Percentiles rank a stretch among this genome's conserved stretches.
phyloP scores from a whole-genome alignment of 352 stramenopile species.

The Phytophthora hybrid region DNA sequence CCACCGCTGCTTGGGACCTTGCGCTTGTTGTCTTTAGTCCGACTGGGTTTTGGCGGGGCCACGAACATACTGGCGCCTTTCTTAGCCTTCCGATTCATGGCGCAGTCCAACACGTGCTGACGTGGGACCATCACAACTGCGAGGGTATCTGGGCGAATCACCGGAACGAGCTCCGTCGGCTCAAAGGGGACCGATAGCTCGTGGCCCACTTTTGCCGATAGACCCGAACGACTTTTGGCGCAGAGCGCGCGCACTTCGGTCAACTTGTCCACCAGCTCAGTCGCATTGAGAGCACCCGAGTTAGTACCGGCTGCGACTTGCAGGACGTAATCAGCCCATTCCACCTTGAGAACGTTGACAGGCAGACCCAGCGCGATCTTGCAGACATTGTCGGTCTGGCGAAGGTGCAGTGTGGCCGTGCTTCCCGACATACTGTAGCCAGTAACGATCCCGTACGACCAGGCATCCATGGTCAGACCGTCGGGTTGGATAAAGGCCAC shows the following conservation, averaged over 20 bases:
- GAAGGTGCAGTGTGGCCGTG: neutral
- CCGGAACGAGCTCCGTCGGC: neutral
- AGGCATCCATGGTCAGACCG: conserved; percentile 1
- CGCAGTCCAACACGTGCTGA: conserved; percentile 10
- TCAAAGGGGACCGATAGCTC: neutral
- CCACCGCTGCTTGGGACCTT: too few relatives aligned
- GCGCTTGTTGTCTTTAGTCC: too few relatives aligned
- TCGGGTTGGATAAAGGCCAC: conserved; percentile 13
- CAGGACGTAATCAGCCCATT: conserved; percentile 12
- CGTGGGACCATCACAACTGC: conserved; percentile 1
- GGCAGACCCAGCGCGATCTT: neutral
- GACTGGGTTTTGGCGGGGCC: too few relatives aligned
- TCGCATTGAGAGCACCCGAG: neutral
- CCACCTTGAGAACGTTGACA: conserved; percentile 1
- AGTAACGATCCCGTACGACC: conserved; percentile 11
- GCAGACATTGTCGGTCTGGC: too few relatives aligned
- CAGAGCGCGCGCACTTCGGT: neutral
- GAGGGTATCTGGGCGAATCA: conserved; percentile 9
- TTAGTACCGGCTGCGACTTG: neutral
- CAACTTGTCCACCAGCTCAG: neutral
- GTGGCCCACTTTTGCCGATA: neutral
- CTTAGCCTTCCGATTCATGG: neutral
- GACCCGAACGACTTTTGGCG: neutral
- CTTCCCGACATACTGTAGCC: conserved; percentile 1
- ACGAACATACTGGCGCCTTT: conserved; percentile 7